Percentiles rank a stretch among this genome's conserved stretches.
phyloP scores from a whole-genome alignment of 2,329 filamentous ascomycete genomes.

The Arthrinium puccinioides region DNA sequence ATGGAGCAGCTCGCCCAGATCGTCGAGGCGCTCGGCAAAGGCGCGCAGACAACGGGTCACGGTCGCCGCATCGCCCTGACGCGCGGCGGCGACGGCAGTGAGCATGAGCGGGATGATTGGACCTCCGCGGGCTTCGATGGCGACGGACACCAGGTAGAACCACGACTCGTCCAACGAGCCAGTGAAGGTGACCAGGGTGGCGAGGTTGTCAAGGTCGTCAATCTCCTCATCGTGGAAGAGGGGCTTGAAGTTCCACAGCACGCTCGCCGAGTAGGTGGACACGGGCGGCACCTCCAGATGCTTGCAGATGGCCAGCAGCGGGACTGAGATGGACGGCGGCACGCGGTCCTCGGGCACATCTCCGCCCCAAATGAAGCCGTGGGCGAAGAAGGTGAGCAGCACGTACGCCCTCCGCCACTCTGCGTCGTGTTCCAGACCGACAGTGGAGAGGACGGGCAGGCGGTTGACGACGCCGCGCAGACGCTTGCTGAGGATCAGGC shows the following conservation, averaged over 20 bases:
- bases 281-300: slow-evolving; percentile 84
- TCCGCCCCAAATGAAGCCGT: slow-evolving; percentile 95
- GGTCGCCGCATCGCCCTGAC: slow-evolving; percentile 58
- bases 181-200: slow-evolving; percentile 84
- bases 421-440: slow-evolving; percentile 70
- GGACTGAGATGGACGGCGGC: slow-evolving; percentile 75
- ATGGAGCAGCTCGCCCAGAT: slow-evolving; percentile 69
- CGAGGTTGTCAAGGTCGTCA: slow-evolving; percentile 79
- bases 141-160: slow-evolving; percentile 95
- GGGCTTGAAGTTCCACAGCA: slow-evolving; percentile 95
- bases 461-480: slow-evolving; percentile 72
- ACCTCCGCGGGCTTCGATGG: slow-evolving; percentile 87
- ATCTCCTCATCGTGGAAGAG: slow-evolving; percentile 77
- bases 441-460: slow-evolving; percentile 77
- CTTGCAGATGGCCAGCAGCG: slow-evolving; percentile 68
- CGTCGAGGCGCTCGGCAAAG: slow-evolving; percentile 83
- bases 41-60: slow-evolving; percentile 71
- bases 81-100: slow-evolving; percentile 73
- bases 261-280: slow-evolving; percentile 86
- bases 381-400: slow-evolving; percentile 57
- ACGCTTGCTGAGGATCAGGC: slow-evolving; percentile 76
- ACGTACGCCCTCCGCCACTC: slow-evolving; percentile 83
- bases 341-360: slow-evolving; percentile 72
- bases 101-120: slow-evolving; percentile 87
- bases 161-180: slow-evolving; percentile 94